Conservation (phyloP, 441 rosid species). For the Croton setiger region DNA sequence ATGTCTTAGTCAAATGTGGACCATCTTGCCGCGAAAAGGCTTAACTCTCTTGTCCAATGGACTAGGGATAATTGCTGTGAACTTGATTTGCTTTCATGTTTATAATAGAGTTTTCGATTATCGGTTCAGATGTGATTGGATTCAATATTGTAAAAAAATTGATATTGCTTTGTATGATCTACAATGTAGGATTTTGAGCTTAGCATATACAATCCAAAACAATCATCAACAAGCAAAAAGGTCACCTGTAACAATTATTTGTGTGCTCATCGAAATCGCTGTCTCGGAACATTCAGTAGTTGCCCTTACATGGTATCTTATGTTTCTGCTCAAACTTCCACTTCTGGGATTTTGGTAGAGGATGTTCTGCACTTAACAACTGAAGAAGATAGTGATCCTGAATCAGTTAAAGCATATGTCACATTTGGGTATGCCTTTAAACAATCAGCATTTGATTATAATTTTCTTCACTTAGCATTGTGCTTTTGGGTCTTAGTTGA, state of each 20-base stretch:
- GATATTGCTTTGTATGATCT: background rate
- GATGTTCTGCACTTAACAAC: conserved; percentile 74
- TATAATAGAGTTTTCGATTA: no score
- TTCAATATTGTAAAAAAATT: no score
- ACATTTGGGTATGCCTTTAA: conserved; percentile 61
- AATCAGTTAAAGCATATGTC: conserved; percentile 57
- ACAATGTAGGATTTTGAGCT: conserved; percentile 65
- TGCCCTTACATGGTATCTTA: conserved; percentile 84
- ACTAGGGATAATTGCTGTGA: no score
- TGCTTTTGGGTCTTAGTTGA: conserved; percentile 19
- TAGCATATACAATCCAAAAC: conserved; percentile 62
- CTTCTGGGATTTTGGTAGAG: conserved; percentile 73
- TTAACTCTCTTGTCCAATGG: no score
- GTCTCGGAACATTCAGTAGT: conserved; percentile 65
- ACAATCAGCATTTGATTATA: background rate
- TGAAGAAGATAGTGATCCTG: conserved; percentile 43
- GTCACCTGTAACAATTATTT: conserved; percentile 70
- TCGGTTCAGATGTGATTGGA: no score
- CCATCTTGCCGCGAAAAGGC: no score
- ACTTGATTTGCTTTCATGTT: no score
- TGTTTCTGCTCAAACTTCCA: conserved; percentile 82
- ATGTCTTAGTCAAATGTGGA: background rate
- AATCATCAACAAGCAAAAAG: conserved; percentile 63
- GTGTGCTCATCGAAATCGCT: conserved; percentile 56
- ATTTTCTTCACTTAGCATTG: conserved; percentile 6